phyloP scores from a whole-genome alignment of 2,329 filamentous ascomycete genomes.

The Monosporascus sp. region DNA sequence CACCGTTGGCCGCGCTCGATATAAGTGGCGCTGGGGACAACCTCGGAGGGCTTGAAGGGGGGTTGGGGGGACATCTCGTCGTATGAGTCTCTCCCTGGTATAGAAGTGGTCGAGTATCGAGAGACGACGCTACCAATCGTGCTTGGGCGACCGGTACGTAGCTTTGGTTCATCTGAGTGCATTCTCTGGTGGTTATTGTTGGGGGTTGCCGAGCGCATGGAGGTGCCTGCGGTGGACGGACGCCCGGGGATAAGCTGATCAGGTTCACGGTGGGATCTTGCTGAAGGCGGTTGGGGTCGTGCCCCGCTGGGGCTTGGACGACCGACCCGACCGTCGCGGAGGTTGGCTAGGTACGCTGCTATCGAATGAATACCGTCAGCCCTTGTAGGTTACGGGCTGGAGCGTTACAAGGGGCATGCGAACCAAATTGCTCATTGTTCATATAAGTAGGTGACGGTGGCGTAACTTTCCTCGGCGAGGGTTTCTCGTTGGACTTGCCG shows the following conservation, averaged over 20 bases:
- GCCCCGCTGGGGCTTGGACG: constrained; percentile 71
- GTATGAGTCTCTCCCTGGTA: constrained; percentile 48
- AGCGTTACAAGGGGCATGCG: constrained; percentile 16
- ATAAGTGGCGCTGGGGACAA: constrained; percentile 64
- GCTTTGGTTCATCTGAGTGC: constrained; percentile 23
- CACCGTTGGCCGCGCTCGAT: constrained; percentile 69
- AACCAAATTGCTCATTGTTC: constrained; percentile 64
- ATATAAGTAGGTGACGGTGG: constrained; percentile 61
- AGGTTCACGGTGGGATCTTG: constrained; percentile 25
- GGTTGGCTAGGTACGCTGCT: constrained; percentile 67
- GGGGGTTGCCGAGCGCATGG: constrained; percentile 28
- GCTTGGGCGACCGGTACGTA: constrained; percentile 35
- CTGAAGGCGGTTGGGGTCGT: constrained; percentile 51
- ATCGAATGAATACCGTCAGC: constrained; percentile 9
- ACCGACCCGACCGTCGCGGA: constrained; percentile 62
- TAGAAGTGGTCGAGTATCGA: constrained; percentile 43
- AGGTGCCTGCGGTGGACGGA: constrained; percentile 24
- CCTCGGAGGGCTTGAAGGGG: constrained; percentile 52
- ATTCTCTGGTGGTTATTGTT: constrained; percentile 27
- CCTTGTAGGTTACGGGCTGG: not conserved
- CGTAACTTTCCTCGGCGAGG: constrained; percentile 47
- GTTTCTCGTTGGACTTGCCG: constrained; percentile 26
- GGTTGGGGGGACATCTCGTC: constrained; percentile 33
- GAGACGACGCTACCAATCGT: constrained; percentile 43
- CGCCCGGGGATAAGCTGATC: constrained; percentile 21